Conservation (phyloP, 768 basidiomycete species). For the Trametes cingulata region DNA sequence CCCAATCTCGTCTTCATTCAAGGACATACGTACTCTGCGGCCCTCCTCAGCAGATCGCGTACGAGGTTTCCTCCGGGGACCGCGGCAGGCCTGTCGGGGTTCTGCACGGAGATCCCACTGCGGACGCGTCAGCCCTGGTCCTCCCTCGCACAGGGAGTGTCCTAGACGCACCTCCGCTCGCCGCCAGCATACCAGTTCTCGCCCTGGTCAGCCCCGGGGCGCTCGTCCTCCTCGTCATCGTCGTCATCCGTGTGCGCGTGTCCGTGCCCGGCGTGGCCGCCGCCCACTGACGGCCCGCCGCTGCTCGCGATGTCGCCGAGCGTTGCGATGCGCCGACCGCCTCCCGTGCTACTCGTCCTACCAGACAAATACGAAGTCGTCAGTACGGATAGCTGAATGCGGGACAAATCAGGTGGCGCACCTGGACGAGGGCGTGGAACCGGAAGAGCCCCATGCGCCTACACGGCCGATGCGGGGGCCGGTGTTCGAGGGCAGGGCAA, state of each 20-base stretch:
- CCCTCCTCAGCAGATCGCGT: conserved; percentile 74
- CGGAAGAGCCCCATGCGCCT: conserved; percentile 22
- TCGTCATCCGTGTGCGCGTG: conserved; percentile 38
- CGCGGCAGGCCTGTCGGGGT: conserved; percentile 50
- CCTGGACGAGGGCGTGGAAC: conserved; percentile 11
- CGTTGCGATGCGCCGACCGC: conserved; percentile 30
- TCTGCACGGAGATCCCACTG: conserved; percentile 88
- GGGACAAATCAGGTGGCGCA: not conserved
- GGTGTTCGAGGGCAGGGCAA: conserved; percentile 17
- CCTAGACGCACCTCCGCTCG: conserved; percentile 68
- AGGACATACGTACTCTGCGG: conserved; percentile 63
- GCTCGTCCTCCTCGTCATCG: conserved; percentile 55
- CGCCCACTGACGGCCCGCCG: conserved; percentile 11
- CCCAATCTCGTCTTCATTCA: not conserved
- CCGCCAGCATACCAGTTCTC: conserved; percentile 94
- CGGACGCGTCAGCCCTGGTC: conserved; percentile 3
- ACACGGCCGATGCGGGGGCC: conserved; percentile 25
- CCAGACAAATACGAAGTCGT: not conserved
- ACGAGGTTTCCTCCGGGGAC: conserved; percentile 62
- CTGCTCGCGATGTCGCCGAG: conserved; percentile 28
- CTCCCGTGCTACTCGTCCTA: conserved; percentile 7
- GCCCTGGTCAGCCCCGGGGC: conserved; percentile 47
- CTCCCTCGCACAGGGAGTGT: not conserved
- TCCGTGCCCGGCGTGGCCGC: conserved; percentile 13
- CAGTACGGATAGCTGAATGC: not conserved